Conservation (phyloP, 179 eudicot species). For the Silene coronaria region DNA sequence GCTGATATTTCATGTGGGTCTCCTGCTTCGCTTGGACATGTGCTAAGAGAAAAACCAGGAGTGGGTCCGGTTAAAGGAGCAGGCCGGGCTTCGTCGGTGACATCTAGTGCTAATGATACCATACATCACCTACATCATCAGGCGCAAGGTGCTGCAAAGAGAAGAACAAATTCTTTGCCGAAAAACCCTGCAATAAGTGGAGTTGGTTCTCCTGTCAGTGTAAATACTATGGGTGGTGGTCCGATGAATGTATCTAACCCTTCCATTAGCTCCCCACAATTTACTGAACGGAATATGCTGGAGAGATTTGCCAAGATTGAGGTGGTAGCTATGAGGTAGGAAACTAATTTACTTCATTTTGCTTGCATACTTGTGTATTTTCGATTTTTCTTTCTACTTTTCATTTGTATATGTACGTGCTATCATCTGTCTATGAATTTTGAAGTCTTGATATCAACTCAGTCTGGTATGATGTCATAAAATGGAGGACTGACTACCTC, state of each 20-base stretch:
- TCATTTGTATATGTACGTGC: background rate
- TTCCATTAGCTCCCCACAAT: constrained; percentile 54
- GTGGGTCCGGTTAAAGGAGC: constrained; percentile 42
- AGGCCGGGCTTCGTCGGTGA: constrained; percentile 60
- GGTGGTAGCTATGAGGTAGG: constrained; percentile 62
- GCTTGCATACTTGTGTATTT: background rate
- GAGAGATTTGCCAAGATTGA: constrained; percentile 80
- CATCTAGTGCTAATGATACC: constrained; percentile 68
- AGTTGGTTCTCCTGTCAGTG: constrained; percentile 89
- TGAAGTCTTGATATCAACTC: background rate
- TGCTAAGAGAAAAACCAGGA: constrained; percentile 70
- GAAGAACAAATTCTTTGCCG: constrained; percentile 75
- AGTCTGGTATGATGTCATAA: too few relatives aligned
- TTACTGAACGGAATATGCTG: constrained; percentile 48
- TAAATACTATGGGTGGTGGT: constrained; percentile 54
- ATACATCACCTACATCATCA: constrained; percentile 67
- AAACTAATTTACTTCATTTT: background rate
- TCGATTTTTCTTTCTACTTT: background rate
- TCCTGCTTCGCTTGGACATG: constrained; percentile 44
- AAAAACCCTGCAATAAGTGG: constrained; percentile 69
- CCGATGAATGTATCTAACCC: constrained; percentile 78
- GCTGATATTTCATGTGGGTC: constrained; percentile 78
- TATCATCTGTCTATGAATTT: background rate
- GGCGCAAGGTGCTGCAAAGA: constrained; percentile 51
- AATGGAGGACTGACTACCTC: background rate